Evolutionary conservation across 2,329 filamentous ascomycete genomes (phyloP), one percentile per base, ranked within the genome.

Genomic region (Macrophomina pseudophaseolina): DNA sequence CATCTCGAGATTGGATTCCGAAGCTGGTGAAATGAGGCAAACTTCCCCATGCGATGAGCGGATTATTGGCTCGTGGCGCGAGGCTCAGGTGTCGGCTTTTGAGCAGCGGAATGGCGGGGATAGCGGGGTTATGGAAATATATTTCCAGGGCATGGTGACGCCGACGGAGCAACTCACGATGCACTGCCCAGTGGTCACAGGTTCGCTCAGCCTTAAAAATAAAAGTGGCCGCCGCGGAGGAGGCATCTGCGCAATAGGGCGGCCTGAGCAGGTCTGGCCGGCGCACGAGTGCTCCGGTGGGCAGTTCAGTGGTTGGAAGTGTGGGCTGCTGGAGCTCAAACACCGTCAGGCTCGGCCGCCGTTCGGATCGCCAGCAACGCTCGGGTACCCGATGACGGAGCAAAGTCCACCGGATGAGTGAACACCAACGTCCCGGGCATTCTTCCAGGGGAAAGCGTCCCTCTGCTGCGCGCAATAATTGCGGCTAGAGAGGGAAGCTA

Each of bases 101-200:
- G 58, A 49, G n/a, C 2, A 18, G 33, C 58, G 42, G 58, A 16
- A 16, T 14, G 46, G 42, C 58, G 58, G 58, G 14, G 58, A 60
- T 60, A 60, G 58, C 58, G 58, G 58, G 44, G 44, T 49, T 60
- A 60, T 60, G 58, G 58, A 49, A 60, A 38, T 49, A 12, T 48
- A 60, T 49, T 60, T 60, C 42, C 58, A 60, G 35, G n/a, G 16
- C 16, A 28, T 12, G 16, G 18, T 14, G 30, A 40, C 16, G 14
- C 42, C 30, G 42, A 35, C 30, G 42, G 42, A 48, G 28, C 38
- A 59, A 30, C 23, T 59, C 54, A 59, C 54, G 54, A 59, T 59
- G 8, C 12, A 7, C 8, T 18, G 23, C 23, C 23, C 12, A 9
- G 16, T 11, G 8, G 49, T 52, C 49, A 52, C 49, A 12, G 54